Evolutionary conservation across 2,329 filamentous ascomycete genomes (phyloP), one percentile per base, ranked within the genome.

Genomic region (Tolypocladium ophioglossoides): DNA sequence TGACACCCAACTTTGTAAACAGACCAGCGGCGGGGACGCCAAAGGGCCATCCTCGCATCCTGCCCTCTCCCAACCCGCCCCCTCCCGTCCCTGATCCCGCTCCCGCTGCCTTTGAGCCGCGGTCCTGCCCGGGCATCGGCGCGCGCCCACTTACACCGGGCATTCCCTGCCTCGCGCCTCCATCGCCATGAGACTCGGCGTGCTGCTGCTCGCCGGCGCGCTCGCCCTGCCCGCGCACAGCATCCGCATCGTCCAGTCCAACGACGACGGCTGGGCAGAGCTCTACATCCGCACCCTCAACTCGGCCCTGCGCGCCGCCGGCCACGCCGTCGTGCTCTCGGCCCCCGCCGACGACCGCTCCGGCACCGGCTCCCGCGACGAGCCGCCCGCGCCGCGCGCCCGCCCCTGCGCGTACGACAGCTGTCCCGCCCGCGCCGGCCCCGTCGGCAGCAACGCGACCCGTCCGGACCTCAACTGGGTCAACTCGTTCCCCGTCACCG

Each of bases 201-300:
- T n/a, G n/a, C n/a, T n/a, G n/a, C n/a, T n/a, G n/a, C n/a, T 54
- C 40, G 24, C 40, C 32, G 39, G 22, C 4, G 22, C 27, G 10
- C 20, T 24, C 22, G 27, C 37, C 49, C 27, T 24, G 10, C 10
- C 41, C 39, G 32, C 48, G 34, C 50, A 20, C 35, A 65, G 57
- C 35, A 58, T 77, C 48, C 80, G 82, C 59, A 80, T 85, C 62
- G 64, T 89, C 53, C 80, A 85, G 54, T 78, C 78, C 59, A 89
- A 89, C 67, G 85, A 89, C 59, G 86, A 89, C 64, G 85, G 86
- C 37, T 89, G 86, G 86, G 83, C 85, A 6, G 85, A 87, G 70
- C 76, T 77, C 41, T 86, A 88, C 62, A 70, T 85, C 51, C 78
- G 85, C 18, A 74, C 76, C 0, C 71, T 87, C 52, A 80, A 85